Conservation (phyloP, 2,329 filamentous ascomycete genomes). For the Septoria linicola region DNA sequence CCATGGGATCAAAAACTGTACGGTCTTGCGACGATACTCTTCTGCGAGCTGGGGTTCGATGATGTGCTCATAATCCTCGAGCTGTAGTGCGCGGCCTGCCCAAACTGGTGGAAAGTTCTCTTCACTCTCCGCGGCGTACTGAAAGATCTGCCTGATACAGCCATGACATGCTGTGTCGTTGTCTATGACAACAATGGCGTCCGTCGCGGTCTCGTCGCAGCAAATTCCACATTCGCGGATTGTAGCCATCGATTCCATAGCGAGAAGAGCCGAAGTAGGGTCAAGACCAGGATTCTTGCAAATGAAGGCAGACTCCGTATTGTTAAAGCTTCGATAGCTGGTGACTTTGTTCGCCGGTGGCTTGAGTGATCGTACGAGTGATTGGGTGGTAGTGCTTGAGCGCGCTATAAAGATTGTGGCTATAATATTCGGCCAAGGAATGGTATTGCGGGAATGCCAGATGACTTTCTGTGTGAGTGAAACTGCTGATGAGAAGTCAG, state of each 20-base stretch:
- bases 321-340: too few relatives aligned
- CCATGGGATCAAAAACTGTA: constrained; percentile 1
- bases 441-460: too few relatives aligned
- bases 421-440: too few relatives aligned
- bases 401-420: too few relatives aligned
- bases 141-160: neutral
- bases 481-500: too few relatives aligned
- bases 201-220: neutral
- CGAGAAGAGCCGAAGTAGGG: too few relatives aligned
- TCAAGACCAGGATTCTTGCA: too few relatives aligned
- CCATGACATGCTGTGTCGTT: neutral
- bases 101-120: constrained; percentile 6
- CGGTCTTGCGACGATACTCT: neutral
- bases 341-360: too few relatives aligned
- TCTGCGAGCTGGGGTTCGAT: neutral
- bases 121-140: neutral
- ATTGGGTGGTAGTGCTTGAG: too few relatives aligned
- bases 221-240: neutral
- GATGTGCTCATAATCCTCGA: constrained; percentile 1
- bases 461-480: too few relatives aligned
- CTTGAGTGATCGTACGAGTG: too few relatives aligned
- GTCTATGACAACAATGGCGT: constrained; percentile 1
- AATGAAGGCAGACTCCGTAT: too few relatives aligned
- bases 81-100: neutral
- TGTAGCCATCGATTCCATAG: neutral